Conservation (phyloP, 2,329 filamentous ascomycete species). For the Colletotrichum siamense region DNA sequence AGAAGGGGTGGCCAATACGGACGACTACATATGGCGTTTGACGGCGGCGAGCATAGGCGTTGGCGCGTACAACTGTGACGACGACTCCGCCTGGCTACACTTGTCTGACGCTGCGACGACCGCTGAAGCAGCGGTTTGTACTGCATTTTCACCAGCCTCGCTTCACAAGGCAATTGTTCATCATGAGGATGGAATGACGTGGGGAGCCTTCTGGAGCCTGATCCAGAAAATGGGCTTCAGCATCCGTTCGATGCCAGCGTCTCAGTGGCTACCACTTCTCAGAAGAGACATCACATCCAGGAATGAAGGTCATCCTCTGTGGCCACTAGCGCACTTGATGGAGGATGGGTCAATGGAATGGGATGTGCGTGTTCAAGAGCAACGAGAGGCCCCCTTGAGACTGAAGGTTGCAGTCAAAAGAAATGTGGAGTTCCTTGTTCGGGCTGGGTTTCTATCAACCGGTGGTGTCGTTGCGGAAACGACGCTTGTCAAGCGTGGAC, state of each 20-base stretch:
- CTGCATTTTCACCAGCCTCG: neutral
- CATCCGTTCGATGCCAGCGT: neutral
- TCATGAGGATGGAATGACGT: conserved; percentile 7
- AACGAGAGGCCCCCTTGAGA: neutral
- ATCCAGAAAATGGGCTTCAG: neutral
- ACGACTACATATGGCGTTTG: conserved; percentile 27
- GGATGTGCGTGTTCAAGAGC: neutral
- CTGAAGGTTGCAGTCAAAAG: conserved; percentile 3
- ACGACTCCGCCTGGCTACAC: conserved; percentile 2
- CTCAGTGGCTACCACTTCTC: neutral
- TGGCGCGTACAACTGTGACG: conserved; percentile 18
- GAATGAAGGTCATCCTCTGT: neutral
- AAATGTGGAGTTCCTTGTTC: neutral
- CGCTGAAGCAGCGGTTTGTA: neutral
- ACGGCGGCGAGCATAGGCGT: conserved; percentile 15
- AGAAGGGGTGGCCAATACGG: conserved; percentile 24
- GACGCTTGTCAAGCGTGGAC: too few species aligned
- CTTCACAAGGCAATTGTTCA: neutral
- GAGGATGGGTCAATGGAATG: neutral
- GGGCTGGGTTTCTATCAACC: neutral
- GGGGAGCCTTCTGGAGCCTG: neutral
- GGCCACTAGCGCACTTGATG: conserved; percentile 6
- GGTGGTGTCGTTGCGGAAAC: too few species aligned
- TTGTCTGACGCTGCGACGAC: neutral
- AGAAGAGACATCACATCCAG: neutral